Conservation (phyloP, 345 rosid genomes). For the Eucalyptus brandiana region DNA sequence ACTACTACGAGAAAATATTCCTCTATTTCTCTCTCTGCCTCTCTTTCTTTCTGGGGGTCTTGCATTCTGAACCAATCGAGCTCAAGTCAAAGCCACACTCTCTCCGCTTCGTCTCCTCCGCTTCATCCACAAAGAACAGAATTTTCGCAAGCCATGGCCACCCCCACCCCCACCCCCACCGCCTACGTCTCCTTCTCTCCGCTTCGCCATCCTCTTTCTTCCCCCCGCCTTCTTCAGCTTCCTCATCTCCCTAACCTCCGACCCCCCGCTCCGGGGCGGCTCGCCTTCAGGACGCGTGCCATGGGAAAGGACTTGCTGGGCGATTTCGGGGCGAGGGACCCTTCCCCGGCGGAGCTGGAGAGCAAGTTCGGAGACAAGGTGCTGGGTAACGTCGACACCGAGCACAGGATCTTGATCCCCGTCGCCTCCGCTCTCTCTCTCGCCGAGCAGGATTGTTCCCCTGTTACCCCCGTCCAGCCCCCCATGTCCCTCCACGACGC, state of each 20-base stretch:
- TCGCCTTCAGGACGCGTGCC: conserved; percentile 6
- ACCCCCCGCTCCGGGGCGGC: not conserved
- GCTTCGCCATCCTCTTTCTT: not conserved
- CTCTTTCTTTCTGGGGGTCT: not conserved
- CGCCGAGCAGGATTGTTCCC: conserved; percentile 44
- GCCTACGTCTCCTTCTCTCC: not conserved
- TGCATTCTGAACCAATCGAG: not conserved
- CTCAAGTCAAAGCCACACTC: not conserved
- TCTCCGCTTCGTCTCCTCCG: not conserved
- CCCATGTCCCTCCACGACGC: conserved; percentile 64
- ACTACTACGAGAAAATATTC: not conserved
- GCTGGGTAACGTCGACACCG: conserved; percentile 47
- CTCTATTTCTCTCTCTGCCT: not conserved
- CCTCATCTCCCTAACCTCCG: not conserved
- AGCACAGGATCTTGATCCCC: conserved; percentile 88
- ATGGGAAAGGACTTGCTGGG: conserved; percentile 21
- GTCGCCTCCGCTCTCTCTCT: conserved; percentile 64
- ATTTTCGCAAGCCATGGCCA: not conserved
- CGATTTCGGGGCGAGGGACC: conserved; percentile 72
- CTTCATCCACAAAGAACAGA: not conserved
- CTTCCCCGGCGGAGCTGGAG: conserved; percentile 69
- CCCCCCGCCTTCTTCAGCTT: not conserved
- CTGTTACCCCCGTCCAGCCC: conserved; percentile 48
- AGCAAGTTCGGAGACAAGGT: conserved; percentile 82
- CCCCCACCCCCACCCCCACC: not conserved